Base-by-base conservation (phyloP, 306 rosid species). In the Vigna unguiculata region DNA sequence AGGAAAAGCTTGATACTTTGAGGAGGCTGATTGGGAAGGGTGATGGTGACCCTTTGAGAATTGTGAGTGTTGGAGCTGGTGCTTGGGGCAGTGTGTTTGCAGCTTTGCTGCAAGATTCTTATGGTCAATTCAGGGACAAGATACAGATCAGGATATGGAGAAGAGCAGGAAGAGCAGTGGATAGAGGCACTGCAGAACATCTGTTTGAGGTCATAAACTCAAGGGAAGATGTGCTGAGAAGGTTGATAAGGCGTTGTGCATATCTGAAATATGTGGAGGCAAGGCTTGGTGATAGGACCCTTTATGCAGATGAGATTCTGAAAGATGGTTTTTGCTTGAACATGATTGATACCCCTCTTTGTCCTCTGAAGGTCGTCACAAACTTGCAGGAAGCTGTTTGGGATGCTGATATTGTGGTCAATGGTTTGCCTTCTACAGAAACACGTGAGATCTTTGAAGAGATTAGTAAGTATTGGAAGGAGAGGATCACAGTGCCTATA, bases 81-180 rank as follows among this genome's bases (percentile, higher is more conserved):
- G 98, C 98, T 6, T 93, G 98, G 97, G 98, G 98, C 1, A 93
- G 98, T 83, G 96, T 91, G 4, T 91, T 93, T 83, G 91, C 90
- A 28, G 88, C 98, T 9, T 41, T 90, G 57, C 54, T 93, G 49
- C 98, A 93, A 79, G 98, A 93, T 12, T 86, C 73, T 76, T 93
- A 91, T 62, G 97, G 96, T 21, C 93, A 88, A 53, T 88, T 88
- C 52, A 84, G 98, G 55, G 97, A 93, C 54, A 93, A 93, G 81
- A 68, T 91, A 24, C 97, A 88, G 30, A 86, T 91, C 72, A 69
- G 98, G 69, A 93, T 90, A 86, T 91, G 98, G 97, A 85, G 97
- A 80, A 86, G 98, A 69, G 40, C 94, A 15, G 97, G 98, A 52
- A 86, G 89, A 46, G 71, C 84, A 12, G 89, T 93, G 9, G 91